Percentiles rank a stretch among this genome's conserved stretches.
phyloP scores from a whole-genome alignment of 345 rosid genomes.

The Carallia brachiata region DNA sequence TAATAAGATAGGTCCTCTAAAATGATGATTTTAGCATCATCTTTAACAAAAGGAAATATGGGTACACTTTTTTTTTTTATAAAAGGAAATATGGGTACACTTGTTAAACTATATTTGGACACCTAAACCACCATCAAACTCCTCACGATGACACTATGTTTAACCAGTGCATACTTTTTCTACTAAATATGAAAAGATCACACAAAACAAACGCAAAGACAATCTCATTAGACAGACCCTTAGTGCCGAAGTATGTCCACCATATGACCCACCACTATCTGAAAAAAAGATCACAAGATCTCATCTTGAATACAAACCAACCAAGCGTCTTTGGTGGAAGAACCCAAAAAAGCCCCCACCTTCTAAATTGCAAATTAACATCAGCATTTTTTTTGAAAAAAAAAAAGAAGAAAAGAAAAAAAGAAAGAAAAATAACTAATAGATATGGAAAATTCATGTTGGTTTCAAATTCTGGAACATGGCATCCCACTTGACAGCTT shows the following conservation, averaged over 20 bases:
- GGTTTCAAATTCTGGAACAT: conserved; percentile 95
- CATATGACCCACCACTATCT: conserved; percentile 33
- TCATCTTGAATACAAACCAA: conserved; percentile 6
- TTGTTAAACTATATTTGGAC: conserved; percentile 5
- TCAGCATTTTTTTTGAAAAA: background rate
- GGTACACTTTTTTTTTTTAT: background rate
- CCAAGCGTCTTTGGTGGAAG: conserved; percentile 45
- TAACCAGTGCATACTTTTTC: conserved; percentile 18
- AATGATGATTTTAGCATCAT: conserved; percentile 5
- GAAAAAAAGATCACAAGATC: conserved; percentile 7
- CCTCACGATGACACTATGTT: conserved; percentile 6
- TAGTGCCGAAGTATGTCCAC: conserved; percentile 23
- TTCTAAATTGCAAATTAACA: conserved; percentile 46
- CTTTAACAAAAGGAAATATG: background rate
- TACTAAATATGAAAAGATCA: conserved; percentile 5
- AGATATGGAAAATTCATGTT: conserved; percentile 37
- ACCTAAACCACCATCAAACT: conserved; percentile 8
- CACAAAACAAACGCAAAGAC: conserved; percentile 31
- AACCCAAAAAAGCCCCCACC: conserved; percentile 50
- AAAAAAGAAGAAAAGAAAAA: background rate
- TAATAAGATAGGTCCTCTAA: conserved; percentile 1
- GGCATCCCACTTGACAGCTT: conserved; percentile 84
- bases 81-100: background rate
- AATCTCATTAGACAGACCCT: conserved; percentile 34
- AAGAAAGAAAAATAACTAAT: background rate